phyloP scores from a whole-genome alignment of 2,329 filamentous ascomycete genomes.

The Chaetomium sp. region DNA sequence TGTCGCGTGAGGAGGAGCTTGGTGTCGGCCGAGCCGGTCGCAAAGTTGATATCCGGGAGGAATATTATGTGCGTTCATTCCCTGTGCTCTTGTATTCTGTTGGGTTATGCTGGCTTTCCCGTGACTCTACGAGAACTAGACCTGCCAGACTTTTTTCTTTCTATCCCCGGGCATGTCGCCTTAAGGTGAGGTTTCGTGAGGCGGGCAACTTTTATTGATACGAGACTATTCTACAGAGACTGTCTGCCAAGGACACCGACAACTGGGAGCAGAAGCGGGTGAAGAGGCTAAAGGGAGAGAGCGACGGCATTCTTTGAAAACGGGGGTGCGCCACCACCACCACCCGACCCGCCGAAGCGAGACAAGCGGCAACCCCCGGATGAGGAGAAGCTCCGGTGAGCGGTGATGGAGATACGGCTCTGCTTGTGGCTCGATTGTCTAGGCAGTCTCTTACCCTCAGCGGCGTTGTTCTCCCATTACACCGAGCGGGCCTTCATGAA shows the following conservation, averaged over 20 bases:
- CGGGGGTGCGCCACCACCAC: too few species aligned
- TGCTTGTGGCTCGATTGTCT: too few species aligned
- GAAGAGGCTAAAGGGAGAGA: conserved; percentile 81
- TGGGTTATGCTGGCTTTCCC: neutral
- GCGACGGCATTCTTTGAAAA: conserved; percentile 67
- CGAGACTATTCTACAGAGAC: conserved; percentile 45
- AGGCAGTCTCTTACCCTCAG: too few species aligned
- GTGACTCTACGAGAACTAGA: neutral
- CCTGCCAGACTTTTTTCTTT: neutral
- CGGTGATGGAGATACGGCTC: too few species aligned
- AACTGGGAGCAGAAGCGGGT: conserved; percentile 97
- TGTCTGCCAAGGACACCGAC: conserved; percentile 85
- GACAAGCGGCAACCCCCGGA: neutral
- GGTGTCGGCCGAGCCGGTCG: conserved; percentile 65
- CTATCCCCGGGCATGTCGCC: neutral
- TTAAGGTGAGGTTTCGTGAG: neutral
- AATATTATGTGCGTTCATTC: conserved; percentile 65
- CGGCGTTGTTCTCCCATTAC: too few species aligned
- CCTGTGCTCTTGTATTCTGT: neutral
- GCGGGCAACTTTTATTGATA: too few species aligned
- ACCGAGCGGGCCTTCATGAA: too few species aligned
- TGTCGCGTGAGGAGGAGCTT: conserved; percentile 81
- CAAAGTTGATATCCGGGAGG: conserved; percentile 74
- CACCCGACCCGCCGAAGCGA: neutral
- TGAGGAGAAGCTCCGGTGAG: too few species aligned